Conservation (phyloP, 352 stramenopile species). For the Globisporangium takayamanum region DNA sequence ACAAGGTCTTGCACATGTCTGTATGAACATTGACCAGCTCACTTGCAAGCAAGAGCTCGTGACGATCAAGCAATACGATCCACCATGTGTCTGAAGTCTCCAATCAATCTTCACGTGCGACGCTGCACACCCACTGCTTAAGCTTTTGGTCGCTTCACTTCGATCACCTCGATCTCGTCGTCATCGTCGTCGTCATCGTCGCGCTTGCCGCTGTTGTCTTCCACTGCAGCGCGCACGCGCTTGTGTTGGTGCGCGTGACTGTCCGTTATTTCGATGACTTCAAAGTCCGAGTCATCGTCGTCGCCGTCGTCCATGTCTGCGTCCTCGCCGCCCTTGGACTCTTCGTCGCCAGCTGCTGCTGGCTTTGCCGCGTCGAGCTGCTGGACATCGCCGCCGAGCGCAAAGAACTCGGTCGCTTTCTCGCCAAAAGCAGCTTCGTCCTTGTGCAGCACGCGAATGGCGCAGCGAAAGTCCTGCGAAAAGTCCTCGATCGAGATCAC, state of each 20-base stretch:
- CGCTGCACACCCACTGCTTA: not conserved
- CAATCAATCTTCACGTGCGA: too few species aligned
- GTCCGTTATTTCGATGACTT: slow-evolving; percentile 19
- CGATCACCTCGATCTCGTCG: slow-evolving; percentile 10
- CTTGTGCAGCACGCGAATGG: slow-evolving; percentile 71
- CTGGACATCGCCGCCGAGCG: slow-evolving; percentile 60
- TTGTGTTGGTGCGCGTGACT: slow-evolving; percentile 5
- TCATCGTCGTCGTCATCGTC: slow-evolving; percentile 8
- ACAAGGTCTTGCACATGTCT: too few species aligned
- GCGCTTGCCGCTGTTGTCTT: not conserved
- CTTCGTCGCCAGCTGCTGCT: slow-evolving; percentile 4
- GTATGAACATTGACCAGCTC: too few species aligned
- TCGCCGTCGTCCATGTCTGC: slow-evolving; percentile 23
- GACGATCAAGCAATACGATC: too few species aligned
- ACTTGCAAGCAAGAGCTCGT: too few species aligned
- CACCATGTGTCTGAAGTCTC: too few species aligned
- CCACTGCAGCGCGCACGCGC: not conserved
- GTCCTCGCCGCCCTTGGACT: slow-evolving; percentile 28
- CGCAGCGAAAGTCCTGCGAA: slow-evolving; percentile 90
- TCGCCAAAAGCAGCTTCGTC: slow-evolving; percentile 60
- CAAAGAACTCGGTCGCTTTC: slow-evolving; percentile 66
- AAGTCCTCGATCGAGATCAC: slow-evolving; percentile 94
- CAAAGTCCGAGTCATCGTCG: slow-evolving; percentile 23
- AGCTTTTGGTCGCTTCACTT: slow-evolving; percentile 14
- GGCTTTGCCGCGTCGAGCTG: slow-evolving; percentile 32